Conservation (phyloP, 1,284 basidiomycete species). For the Xanthoconium separans region DNA sequence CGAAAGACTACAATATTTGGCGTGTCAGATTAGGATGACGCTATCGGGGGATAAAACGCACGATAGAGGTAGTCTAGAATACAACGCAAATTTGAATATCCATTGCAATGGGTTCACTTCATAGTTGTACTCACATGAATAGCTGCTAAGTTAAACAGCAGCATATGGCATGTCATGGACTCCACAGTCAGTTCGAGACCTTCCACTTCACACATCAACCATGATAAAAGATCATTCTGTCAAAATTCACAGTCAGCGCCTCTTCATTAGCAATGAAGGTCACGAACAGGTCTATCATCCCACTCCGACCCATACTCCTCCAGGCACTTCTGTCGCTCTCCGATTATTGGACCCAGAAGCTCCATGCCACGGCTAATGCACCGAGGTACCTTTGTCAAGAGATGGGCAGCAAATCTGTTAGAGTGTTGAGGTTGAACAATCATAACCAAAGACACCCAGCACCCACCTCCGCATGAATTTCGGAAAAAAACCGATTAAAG, state of each 20-base stretch:
- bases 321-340: slow-evolving; percentile 35
- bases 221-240: slow-evolving; percentile 43
- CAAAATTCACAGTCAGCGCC: not conserved
- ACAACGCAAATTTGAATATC: not conserved
- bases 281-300: not conserved
- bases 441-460: not conserved
- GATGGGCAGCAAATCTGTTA: slow-evolving; percentile 3
- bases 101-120: not conserved
- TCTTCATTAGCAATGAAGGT: no score
- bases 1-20: not conserved
- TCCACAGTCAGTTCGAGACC: slow-evolving; percentile 29
- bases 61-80: slow-evolving; percentile 13
- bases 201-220: slow-evolving; percentile 42
- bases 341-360: slow-evolving; percentile 37
- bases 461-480: slow-evolving; percentile 39
- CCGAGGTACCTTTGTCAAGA: not conserved
- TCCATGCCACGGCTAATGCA: slow-evolving; percentile 12
- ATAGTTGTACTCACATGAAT: slow-evolving; percentile 28
- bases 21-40: not conserved
- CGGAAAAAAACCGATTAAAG: slow-evolving; percentile 37
- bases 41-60: slow-evolving; percentile 1
- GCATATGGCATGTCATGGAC: slow-evolving; percentile 33
- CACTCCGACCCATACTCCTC: slow-evolving; percentile 30
- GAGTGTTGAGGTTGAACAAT: no score
- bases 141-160: slow-evolving; percentile 37